Conservation (phyloP, 2,329 filamentous ascomycete species). For the Ophiocordyceps camponoti-floridani region DNA sequence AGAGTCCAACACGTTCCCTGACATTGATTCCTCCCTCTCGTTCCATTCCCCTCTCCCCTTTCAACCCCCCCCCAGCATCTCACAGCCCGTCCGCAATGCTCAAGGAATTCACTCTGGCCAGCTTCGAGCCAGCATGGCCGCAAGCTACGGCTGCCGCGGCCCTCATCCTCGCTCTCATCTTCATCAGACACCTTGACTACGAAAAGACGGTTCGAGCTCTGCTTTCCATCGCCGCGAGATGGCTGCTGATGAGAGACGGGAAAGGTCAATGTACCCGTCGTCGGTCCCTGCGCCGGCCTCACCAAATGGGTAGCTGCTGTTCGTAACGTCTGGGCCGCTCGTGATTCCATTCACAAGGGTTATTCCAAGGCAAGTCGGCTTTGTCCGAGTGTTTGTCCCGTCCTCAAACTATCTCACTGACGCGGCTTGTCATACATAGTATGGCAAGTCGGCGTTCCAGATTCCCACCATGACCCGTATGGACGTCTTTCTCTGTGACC, state of each 20-base stretch:
- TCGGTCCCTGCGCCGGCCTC: conserved; percentile 2
- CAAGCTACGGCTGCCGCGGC: background rate
- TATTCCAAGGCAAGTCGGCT: conserved; percentile 2
- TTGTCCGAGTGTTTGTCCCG: background rate
- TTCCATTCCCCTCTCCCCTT: too few species aligned
- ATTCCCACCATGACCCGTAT: conserved; percentile 5
- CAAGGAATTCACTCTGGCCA: background rate
- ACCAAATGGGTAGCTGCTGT: conserved; percentile 5
- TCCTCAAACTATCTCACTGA: background rate
- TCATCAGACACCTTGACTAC: conserved; percentile 2
- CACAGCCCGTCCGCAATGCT: background rate
- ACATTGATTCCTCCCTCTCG: too few species aligned
- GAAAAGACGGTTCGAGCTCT: conserved; percentile 1
- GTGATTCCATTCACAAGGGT: conserved; percentile 3
- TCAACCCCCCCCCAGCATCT: background rate
- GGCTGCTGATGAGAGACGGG: background rate
- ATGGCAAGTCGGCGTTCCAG: conserved; percentile 3
- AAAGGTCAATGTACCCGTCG: conserved; percentile 4
- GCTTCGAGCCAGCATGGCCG: background rate
- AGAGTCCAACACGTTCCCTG: too few species aligned
- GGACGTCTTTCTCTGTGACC: conserved; percentile 5
- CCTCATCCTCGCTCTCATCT: background rate
- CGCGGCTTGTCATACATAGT: background rate
- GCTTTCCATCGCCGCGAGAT: background rate
- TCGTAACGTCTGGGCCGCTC: conserved; percentile 2